A percentile compares a stretch with the other conserved stretches of the same genome.
These are phyloP conservation scores for Aureobasidium leucospermi DNA, from an alignment of 2,329 filamentous ascomycete species.

Conservation along the genomic window DNA sequence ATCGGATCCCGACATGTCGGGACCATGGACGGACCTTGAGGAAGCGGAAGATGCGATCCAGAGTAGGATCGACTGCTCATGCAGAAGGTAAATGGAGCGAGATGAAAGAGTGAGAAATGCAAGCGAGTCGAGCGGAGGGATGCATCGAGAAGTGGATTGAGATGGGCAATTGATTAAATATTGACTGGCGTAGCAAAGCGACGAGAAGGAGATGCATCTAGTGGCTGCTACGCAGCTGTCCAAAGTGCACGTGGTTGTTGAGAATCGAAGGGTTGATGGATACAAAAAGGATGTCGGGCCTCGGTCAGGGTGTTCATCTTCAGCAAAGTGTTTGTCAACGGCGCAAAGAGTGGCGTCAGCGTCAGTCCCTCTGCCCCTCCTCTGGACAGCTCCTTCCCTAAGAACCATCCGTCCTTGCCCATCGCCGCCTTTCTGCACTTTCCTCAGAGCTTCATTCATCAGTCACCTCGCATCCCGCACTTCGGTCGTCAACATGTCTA, in stretches of 20 bases:
- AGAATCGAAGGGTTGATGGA: background rate
- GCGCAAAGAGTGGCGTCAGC: constrained; percentile 12
- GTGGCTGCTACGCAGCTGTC: background rate
- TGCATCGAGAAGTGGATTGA: background rate
- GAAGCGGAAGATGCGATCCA: background rate
- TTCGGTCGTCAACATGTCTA: constrained; percentile 59
- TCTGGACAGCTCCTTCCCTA: background rate
- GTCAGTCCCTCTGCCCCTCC: background rate
- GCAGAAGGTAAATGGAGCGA: too few species aligned
- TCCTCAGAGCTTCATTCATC: background rate
- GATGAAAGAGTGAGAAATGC: background rate
- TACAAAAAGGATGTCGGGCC: background rate
- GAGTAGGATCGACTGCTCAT: background rate
- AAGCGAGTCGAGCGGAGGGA: background rate
- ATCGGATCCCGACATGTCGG: background rate
- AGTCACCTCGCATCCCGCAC: background rate
- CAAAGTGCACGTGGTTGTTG: background rate
- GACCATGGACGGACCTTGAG: background rate
- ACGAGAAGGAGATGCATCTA: background rate
- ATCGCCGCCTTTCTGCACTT: background rate
- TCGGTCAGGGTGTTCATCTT: background rate
- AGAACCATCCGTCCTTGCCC: background rate
- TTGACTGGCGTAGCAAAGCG: background rate
- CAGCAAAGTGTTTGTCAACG: constrained; percentile 2
- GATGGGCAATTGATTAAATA: background rate